Evolutionary conservation across 2,329 filamentous ascomycete species (phyloP), one percentile per base, ranked within the genome.

Genomic region (Stromatinia cepivora): DNA sequence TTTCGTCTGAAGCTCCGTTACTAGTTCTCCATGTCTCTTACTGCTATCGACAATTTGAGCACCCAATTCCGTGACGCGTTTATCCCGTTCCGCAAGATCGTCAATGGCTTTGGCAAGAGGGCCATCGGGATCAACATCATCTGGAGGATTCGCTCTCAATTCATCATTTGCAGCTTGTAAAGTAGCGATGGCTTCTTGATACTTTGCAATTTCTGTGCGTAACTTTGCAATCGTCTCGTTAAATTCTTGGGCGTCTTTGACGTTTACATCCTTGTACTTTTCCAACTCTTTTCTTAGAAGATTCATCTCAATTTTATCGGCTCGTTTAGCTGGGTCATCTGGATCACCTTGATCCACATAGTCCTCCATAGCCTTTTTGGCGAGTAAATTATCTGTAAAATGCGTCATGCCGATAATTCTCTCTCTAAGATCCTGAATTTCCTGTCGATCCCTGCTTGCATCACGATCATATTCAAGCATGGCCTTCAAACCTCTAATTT

Each of bases 381-480:
- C 46, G 8, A 63, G 22, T 6, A 20, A 1, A 15, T 52, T 48
- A 22, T 64, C 61, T 17, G 52, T 64, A 20, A 17, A 5, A 52
- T 63, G 61, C 61, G 52, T 34, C 4, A 52, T 36, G 10, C 31
- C 46, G 61, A 64, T 52, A 13, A 64, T 28, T 15, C 48, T 64
- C 10, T 64, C 61, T 52, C 61, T 28, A 22, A 64, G 61, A 15
- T 64, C 46, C 13, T 52, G 61, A 25, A 52, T 64, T 22, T 64
- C 61, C 34, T 64, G 61, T 52, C 61, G 61, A 52, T 64, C 25
- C 6, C 17, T 64, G 15, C 10, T 52, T 64, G 48, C 48, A 22
- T 39, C n/a, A 5, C 20, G 15, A 52, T 64, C 46, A n/a, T 25
- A 64, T 13, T 22, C n/a, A 22, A 64, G 48, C 34, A 52, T 64